Base-by-base conservation (phyloP, 164 flowering plant species). In the Aristolochia fimbriata region DNA sequence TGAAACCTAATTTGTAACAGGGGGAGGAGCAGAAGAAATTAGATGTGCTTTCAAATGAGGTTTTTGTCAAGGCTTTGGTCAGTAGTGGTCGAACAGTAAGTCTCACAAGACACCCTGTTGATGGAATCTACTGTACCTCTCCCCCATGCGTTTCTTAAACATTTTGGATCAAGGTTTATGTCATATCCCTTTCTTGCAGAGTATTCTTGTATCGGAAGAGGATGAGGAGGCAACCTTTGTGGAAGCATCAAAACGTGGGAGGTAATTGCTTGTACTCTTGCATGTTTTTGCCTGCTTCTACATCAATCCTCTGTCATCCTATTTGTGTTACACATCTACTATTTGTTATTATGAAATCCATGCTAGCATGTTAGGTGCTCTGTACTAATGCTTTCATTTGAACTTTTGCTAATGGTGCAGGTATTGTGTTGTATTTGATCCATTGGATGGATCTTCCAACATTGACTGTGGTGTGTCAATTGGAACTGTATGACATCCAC, bases 21-120 rank as follows among this genome's bases (percentile, higher is more conserved):
- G 99, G 99, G 57, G 99, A 93, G 69, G 96, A 93, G 73, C 99
- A 93, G 68, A 93, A 93, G 88, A 93, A 93, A 63, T 74, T 93
- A 57, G 99, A 93, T 77, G 95, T 93, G 58, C 89, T 93, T 41
- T 93, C 99, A 1, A 90, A 93, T 77, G 97, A 93, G 51, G 97
- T 93, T 51, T 88, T 93, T 55, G 60, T 93, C 67, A 93, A 93
- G 77, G 99, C 99, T 47, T 71, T 93, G 62, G 63, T 83, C 33
- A 90, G 99, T 78, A 93, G 99, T 67, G 97, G 99, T 51, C 80
- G 95, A 59, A 93, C 99, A 6, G 99, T 93, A 65, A 81, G 91
- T 76, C 19, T 27, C 20, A 2, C 9, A 14, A 22, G 20, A 52
- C 30, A 37, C 43, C 43, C 1, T 37, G 43, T 37, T 37, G 12